These are phyloP conservation scores for Telfairia occidentalis DNA, from an alignment of 331 rosid species.

Conservation along the genomic window DNA sequence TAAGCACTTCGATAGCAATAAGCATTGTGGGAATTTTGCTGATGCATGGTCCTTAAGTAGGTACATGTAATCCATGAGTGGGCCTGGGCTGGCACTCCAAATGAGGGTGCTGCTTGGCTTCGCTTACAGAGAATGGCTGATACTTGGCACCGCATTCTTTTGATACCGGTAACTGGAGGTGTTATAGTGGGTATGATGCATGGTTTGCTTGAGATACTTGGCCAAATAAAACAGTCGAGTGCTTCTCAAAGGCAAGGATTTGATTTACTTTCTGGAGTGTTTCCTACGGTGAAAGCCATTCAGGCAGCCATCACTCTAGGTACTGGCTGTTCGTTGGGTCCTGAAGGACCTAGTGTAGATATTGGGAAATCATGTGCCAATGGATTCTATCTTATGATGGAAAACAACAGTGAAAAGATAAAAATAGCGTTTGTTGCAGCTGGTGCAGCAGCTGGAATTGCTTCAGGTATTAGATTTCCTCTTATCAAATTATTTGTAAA, in stretches of 20 bases:
- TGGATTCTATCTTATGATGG: conserved; percentile 83
- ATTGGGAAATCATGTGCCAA: conserved; percentile 90
- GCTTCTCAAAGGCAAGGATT: conserved; percentile 64
- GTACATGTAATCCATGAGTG: conserved; percentile 81
- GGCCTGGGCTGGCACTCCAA: conserved; percentile 97
- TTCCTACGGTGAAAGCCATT: conserved; percentile 71
- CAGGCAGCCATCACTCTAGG: conserved; percentile 89
- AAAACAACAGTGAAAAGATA: conserved; percentile 69
- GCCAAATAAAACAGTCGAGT: conserved; percentile 65
- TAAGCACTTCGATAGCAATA: not conserved
- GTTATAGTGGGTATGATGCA: conserved; percentile 95
- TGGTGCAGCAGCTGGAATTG: conserved; percentile 92
- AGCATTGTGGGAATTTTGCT: not conserved
- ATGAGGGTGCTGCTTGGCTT: conserved; percentile 93
- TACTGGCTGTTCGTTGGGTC: conserved; percentile 93
- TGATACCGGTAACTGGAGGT: conserved; percentile 81
- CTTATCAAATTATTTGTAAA: not conserved
- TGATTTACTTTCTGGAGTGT: conserved; percentile 65
- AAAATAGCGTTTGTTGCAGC: conserved; percentile 88
- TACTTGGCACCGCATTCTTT: conserved; percentile 87
- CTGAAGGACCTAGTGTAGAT: conserved; percentile 97
- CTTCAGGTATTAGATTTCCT: conserved; percentile 55
- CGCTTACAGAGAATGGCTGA: conserved; percentile 77
- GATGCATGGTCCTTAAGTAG: conserved; percentile 29
- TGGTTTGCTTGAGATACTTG: conserved; percentile 72